Base-by-base conservation (phyloP, 140 eudicot species). In the Oenanthe javanica region DNA sequence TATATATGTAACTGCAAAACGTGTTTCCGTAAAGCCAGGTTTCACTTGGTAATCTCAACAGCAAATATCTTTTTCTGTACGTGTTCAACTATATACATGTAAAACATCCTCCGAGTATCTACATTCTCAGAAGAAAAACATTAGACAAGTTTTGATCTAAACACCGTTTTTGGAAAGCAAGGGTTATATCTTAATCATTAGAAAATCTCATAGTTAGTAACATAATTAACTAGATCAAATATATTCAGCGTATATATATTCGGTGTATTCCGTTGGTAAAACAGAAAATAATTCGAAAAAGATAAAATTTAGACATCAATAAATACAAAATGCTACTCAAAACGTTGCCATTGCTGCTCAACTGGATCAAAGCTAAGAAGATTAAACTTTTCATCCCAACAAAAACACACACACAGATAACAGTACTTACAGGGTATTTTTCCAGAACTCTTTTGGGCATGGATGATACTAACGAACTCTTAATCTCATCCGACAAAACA, bases 371-470 rank as follows among this genome's bases (percentile, higher is more conserved):
- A 54, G 61, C n/a, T 54, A 54, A 54, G n/a, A 16, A 54, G 2
- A 36, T 36, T 36, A 36, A 36, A 36, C 40, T 36, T 36, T 36
- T 36, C 40, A 36, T 36, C 40, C 40, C 40, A 36, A 36, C 40
- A 36, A 43, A 55, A 4, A 55, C 18, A 10, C 4, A 63, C 38
- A 61, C 70, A 51, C 16, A 9, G 9, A 70, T n/a, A 50, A 7
- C 6, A 71, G 42, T 52, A 82, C 96, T 87, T 82, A 93, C 97
- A 49, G 91, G 90, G 84, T 83, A 86, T 27, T 90, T 87, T n/a
- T 87, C 85, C 78, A 85, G 83, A 19, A 79, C 83, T 52, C 92
- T 75, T 40, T 88, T 85, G 42, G 86, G 94, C 87, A 90, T 50
- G 16, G 87, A 87, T 2, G 19, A 81, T 63, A 84, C 80, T 14